Evolutionary conservation across 2,329 filamentous ascomycete species (phyloP).

Genomic region (Diaporthe australafricana): DNA sequence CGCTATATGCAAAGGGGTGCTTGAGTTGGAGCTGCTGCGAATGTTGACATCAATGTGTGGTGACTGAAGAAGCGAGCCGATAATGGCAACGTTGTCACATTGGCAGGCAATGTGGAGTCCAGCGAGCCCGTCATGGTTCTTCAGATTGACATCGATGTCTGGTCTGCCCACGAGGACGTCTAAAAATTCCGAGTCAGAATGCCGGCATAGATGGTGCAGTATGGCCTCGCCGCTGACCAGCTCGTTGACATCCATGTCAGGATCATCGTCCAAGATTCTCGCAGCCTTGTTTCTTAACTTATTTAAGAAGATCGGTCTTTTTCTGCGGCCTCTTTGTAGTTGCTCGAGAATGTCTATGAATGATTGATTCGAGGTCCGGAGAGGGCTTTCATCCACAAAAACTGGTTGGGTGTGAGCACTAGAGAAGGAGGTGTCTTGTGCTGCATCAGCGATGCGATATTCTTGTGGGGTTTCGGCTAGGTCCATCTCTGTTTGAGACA

Average conservation of each 20-base stretch:
- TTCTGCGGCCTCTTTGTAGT: not conserved
- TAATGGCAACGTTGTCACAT: not conserved
- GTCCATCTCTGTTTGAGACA: not conserved
- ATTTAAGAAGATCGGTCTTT: not conserved
- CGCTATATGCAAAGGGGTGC: not conserved
- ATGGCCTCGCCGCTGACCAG: not conserved
- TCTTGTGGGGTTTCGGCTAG: not conserved
- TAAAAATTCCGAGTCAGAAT: not conserved
- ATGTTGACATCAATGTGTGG: slow-evolving; percentile 5
- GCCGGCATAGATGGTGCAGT: not conserved
- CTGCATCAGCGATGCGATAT: not conserved
- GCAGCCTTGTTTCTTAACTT: not conserved
- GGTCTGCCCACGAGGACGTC: not conserved
- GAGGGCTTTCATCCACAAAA: not conserved
- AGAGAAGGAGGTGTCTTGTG: too few species aligned
- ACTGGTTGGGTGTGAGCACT: not conserved
- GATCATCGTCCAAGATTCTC: not conserved
- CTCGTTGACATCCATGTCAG: not conserved
- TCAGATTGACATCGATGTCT: not conserved
- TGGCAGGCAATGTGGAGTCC: not conserved
- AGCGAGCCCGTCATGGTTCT: not conserved
- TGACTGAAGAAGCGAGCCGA: not conserved
- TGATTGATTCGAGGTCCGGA: not conserved
- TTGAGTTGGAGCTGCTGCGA: not conserved
- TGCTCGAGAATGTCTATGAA: not conserved